Evolutionary conservation across 352 stramenopile genomes (phyloP), one percentile per base, ranked within the genome.

Genomic region (Globisporangium iwayamae): DNA sequence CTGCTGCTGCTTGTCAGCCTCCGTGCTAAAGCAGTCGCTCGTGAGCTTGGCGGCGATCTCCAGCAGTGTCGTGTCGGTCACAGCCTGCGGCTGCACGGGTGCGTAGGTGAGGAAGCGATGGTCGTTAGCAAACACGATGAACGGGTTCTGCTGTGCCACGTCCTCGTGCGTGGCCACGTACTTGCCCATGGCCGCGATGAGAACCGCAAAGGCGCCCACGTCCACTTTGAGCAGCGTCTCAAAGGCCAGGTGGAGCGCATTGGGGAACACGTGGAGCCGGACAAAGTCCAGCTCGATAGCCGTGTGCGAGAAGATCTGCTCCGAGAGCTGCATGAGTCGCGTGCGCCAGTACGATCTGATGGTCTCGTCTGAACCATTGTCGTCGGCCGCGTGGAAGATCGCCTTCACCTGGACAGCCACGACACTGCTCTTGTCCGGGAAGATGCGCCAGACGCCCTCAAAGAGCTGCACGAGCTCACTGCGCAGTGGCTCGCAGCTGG

Each of bases 381-480:
- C 51, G 46, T 68, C 51, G 46, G 69, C 64, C 50, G 61, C 74
- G 11, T 54, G 52, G 67, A 89, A 92, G 61, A 92, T 74, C 13
- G 62, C 54, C 25, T 73, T 67, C 7, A 89, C 60, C 45, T 94
- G 78, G 1, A 57, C 52, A 0, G 62, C 63, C 39, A 85, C 65
- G 3, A 78, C 70, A 6, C 72, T 65, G 8, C 74, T 55, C 30
- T 71, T 62, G 43, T 72, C 67, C 2, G 85, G 78, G 51, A 89
- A 84, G 4, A 94, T 67, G 11, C 85, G 73, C 85, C 85, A 94
- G 36, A 90, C 72, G 2, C 68, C 61, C 50, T 94, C 85, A 61
- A 87, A 81, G 2, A 79, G 70, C 25, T 67, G 68, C 60, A 91
- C 62, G 56, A 90, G 38, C 28, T 71, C 71, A 34, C 83, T 65